A percentile compares a stretch with the other conserved stretches of the same genome.
Evolutionary conservation across 768 basidiomycete genomes (phyloP).

Genomic region (Cyclocybe aegerita): DNA sequence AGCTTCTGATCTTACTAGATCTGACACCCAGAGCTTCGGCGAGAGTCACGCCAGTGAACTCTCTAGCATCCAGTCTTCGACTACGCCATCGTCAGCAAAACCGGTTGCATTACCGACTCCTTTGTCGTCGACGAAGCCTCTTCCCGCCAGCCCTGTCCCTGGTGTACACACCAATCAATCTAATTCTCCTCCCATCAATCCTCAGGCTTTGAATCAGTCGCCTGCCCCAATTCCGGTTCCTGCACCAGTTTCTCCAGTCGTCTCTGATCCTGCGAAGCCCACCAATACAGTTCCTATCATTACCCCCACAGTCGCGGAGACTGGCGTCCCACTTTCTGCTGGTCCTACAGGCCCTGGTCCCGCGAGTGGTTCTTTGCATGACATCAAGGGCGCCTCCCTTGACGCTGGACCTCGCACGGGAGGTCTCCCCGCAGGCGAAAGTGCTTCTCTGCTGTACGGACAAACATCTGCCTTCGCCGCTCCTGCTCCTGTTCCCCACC

Average conservation of each 20-base stretch:
- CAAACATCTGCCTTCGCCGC: conserved; percentile 19
- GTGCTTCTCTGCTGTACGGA: conserved; percentile 28
- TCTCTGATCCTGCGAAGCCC: not conserved
- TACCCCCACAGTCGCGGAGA: conserved; percentile 65
- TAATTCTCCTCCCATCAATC: conserved; percentile 30
- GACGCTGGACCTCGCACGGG: conserved; percentile 33
- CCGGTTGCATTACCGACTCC: conserved; percentile 13
- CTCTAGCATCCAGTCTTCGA: conserved; percentile 43
- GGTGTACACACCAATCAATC: conserved; percentile 12
- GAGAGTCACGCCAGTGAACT: conserved; percentile 81
- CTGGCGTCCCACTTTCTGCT: conserved; percentile 68
- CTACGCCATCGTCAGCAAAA: conserved; percentile 16
- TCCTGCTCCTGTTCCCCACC: conserved; percentile 24
- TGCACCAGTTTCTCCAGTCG: not conserved
- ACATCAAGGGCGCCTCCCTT: conserved; percentile 41
- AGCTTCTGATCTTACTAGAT: conserved; percentile 59
- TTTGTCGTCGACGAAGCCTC: conserved; percentile 20
- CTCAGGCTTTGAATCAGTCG: conserved; percentile 33
- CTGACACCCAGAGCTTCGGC: conserved; percentile 81
- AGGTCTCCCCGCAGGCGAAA: conserved; percentile 23
- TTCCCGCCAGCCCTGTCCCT: conserved; percentile 19
- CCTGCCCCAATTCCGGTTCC: conserved; percentile 36
- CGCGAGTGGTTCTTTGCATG: conserved; percentile 59
- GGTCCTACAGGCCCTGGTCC: conserved; percentile 64
- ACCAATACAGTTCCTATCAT: conserved; percentile 5